A percentile compares a stretch with the other conserved stretches of the same genome.
Evolutionary conservation across 2,329 filamentous ascomycete genomes (phyloP).

Genomic region (Endoconidiophora laricicola): DNA sequence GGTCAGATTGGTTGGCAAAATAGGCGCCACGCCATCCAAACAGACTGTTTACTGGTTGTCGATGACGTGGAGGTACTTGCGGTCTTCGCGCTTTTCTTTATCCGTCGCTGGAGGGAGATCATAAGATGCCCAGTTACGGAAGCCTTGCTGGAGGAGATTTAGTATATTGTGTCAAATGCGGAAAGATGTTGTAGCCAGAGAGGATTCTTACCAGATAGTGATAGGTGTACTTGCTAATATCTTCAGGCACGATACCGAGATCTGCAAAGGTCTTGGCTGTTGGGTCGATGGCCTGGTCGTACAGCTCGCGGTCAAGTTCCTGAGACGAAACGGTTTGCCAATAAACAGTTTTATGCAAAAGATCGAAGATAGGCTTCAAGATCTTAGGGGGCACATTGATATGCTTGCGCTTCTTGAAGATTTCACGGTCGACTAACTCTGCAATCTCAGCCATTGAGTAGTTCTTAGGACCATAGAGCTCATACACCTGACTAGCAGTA

Average conservation of each 20-base stretch:
- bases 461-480: slow-evolving; percentile 84
- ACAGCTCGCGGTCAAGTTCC: slow-evolving; percentile 79
- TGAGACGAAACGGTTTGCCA: slow-evolving; percentile 74
- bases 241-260: slow-evolving; percentile 73
- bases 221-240: slow-evolving; percentile 75
- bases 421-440: slow-evolving; percentile 78
- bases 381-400: slow-evolving; percentile 76
- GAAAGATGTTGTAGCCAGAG: not conserved
- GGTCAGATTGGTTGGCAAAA: not conserved
- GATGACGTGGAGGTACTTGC: slow-evolving; percentile 88
- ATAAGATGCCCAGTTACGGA: slow-evolving; percentile 75
- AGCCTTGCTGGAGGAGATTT: slow-evolving; percentile 52
- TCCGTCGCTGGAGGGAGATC: slow-evolving; percentile 90
- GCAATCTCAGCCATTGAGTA: slow-evolving; percentile 83
- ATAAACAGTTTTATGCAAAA: slow-evolving; percentile 74
- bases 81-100: slow-evolving; percentile 85
- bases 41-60: slow-evolving; percentile 54
- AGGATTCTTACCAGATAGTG: slow-evolving; percentile 64
- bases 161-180: slow-evolving; percentile 15
- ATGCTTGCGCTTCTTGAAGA: slow-evolving; percentile 74
- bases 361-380: slow-evolving; percentile 55
- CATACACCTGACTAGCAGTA: slow-evolving; percentile 79
- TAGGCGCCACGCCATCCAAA: not conserved
- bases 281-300: slow-evolving; percentile 82
- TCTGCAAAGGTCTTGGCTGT: slow-evolving; percentile 92